Evolutionary conservation across 169 alveolate genomes (phyloP), one percentile per base, ranked within the genome.

Genomic region (Eimeria zaria): DNA sequence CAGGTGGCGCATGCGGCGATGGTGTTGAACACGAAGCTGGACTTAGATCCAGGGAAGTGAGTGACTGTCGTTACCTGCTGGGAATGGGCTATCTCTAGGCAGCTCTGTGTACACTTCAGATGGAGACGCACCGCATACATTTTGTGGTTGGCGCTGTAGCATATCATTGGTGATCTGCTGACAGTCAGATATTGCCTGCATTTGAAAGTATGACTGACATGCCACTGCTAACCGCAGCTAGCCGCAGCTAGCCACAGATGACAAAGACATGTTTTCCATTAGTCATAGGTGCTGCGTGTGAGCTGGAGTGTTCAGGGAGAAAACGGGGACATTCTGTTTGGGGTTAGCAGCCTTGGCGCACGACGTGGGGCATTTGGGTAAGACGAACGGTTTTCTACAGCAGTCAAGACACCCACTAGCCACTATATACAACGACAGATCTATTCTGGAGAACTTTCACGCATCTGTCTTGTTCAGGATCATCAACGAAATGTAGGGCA

Each of bases 321-420:
- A 93, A 27, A 73, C 87, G 84, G 97, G 95, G 64, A 64, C n/a
- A 9, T 41, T 98, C 69, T 95, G 97, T 48, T 78, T 97, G 36
- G 94, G 97, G 44, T 30, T 99, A 33, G 99, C 99, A 24, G 97
- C 99, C 14, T 88, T 99, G 55, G 99, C 98, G 12, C 99, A 99
- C 94, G 99, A 99, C 90, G 99, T 98, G 30, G 99, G 99, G 3
- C 99, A 99, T 71, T 99, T 99, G 33, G 99, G 99, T 7, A 97
- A 97, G 97, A 98, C 99, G 46, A 99, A 98, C 73, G 97, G 97
- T 2, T 98, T 97, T 84, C 91, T 98, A 55, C 95, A 97, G 30
- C 97, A 98, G 80, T 97, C 99, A 12, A 91, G 97, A 51, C 98
- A 97, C 96, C 98, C 98, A 64, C 97, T 98, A 90, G 98, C 99